Evolutionary conservation across 352 stramenopile genomes (phyloP).

Genomic region (Aphanomyces cochlioides): DNA sequence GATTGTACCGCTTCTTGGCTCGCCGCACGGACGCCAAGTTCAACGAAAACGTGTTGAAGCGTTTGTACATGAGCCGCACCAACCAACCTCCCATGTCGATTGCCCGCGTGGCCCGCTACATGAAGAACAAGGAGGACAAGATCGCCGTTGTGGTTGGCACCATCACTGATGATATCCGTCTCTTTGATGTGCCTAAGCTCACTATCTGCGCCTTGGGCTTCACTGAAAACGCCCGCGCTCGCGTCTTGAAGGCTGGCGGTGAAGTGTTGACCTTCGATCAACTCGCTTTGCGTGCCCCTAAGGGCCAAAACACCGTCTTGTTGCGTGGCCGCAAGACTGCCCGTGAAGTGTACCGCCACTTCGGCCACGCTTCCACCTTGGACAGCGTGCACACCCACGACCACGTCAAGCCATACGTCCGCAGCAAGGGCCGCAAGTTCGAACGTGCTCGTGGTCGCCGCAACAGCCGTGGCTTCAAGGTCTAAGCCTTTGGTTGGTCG

Average conservation of each 20-base stretch:
- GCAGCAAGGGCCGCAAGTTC: constrained; percentile 99
- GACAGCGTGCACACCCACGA: constrained; percentile 98
- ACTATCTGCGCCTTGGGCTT: constrained; percentile 96
- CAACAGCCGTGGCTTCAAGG: constrained; percentile 99
- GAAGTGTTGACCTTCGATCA: constrained; percentile 99
- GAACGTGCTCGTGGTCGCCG: constrained; percentile 98
- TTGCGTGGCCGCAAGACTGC: constrained; percentile 96
- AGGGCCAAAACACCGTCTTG: constrained; percentile 97
- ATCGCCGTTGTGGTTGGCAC: constrained; percentile 98
- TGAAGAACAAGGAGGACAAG: constrained; percentile 98
- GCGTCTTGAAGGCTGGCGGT: constrained; percentile 97
- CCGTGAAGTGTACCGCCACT: constrained; percentile 97
- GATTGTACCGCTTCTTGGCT: constrained; percentile 95
- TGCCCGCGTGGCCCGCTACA: constrained; percentile 94
- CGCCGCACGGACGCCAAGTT: constrained; percentile 99
- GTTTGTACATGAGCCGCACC: constrained; percentile 98
- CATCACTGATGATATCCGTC: constrained; percentile 98
- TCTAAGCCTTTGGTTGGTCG: constrained; percentile 81
- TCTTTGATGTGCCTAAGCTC: constrained; percentile 95
- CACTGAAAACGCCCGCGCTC: constrained; percentile 96
- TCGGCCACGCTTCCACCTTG: constrained; percentile 96
- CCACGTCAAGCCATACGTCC: constrained; percentile 98
- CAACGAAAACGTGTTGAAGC: constrained; percentile 97
- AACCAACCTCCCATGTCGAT: constrained; percentile 98
- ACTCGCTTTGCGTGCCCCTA: constrained; percentile 96